Percentiles rank a stretch among this genome's conserved stretches.
phyloP scores from a whole-genome alignment of 768 basidiomycete species.

The Lentinula sp. region DNA sequence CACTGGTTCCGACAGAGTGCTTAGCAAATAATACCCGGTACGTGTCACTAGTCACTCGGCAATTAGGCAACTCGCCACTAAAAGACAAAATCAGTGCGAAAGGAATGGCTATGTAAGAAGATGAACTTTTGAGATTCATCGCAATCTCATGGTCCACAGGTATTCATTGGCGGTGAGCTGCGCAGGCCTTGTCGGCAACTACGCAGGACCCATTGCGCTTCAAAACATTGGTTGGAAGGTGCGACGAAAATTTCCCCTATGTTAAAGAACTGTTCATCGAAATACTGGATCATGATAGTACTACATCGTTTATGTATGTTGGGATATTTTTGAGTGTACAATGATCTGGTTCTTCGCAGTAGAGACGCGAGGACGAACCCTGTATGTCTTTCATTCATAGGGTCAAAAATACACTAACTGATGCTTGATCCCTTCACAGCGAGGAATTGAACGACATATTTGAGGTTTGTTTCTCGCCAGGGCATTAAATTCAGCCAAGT shows the following conservation, averaged over 20 bases:
- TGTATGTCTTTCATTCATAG: conserved; percentile 10
- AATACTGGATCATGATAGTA: neutral
- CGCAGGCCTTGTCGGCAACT: conserved; percentile 44
- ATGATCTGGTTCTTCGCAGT: conserved; percentile 17
- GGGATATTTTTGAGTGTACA: conserved; percentile 15
- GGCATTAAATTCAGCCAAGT: neutral
- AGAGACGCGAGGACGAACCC: conserved; percentile 16
- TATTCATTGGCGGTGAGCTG: conserved; percentile 37
- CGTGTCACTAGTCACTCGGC: neutral
- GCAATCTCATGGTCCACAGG: conserved; percentile 12
- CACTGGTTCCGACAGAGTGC: conserved; percentile 49
- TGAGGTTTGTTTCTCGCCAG: conserved; percentile 4
- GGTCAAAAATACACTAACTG: neutral
- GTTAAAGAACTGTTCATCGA: no score
- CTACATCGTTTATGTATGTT: conserved; percentile 17
- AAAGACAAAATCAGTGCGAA: conserved; percentile 35
- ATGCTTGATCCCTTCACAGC: conserved; percentile 1
- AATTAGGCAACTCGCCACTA: neutral
- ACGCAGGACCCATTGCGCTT: conserved; percentile 40
- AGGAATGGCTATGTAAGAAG: conserved; percentile 49
- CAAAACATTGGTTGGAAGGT: conserved; percentile 28
- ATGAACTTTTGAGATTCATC: conserved; percentile 8
- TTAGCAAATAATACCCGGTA: conserved; percentile 47
- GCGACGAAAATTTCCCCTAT: neutral
- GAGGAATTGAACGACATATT: conserved; percentile 20